A percentile compares a stretch with the other conserved stretches of the same genome.
Evolutionary conservation across 192 early-diverging fungal genomes (phyloP).

Genomic region (Kappamyces sp.): DNA sequence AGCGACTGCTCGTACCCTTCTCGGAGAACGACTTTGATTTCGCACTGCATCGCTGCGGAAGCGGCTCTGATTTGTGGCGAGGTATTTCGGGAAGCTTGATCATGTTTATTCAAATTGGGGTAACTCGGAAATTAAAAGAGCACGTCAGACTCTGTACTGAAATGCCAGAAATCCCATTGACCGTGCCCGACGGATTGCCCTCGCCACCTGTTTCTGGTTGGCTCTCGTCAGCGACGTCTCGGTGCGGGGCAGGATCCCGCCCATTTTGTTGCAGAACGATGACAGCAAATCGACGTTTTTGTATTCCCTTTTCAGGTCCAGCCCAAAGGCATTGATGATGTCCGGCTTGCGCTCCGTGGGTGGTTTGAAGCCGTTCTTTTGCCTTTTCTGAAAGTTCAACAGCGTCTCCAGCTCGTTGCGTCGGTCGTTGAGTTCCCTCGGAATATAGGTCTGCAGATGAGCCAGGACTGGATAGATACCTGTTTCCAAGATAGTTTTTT

Average conservation of each 20-base stretch:
- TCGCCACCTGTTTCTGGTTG: constrained; percentile 53
- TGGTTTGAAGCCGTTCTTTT: background rate
- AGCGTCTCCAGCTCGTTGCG: too few relatives aligned
- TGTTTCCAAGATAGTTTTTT: background rate
- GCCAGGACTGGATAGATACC: background rate
- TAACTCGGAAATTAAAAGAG: too few relatives aligned
- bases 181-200: constrained; percentile 57
- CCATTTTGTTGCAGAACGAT: constrained; percentile 56
- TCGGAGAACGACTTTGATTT: too few relatives aligned
- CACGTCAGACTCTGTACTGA: too few relatives aligned
- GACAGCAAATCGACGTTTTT: constrained; percentile 49
- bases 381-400: background rate
- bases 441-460: background rate
- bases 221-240: constrained; percentile 56
- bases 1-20: too few relatives aligned
- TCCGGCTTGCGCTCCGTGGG: background rate
- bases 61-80: too few relatives aligned
- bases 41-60: too few relatives aligned
- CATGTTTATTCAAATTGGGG: too few relatives aligned
- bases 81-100: too few relatives aligned
- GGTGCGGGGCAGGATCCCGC: constrained; percentile 54
- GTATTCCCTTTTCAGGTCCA: background rate
- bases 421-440: too few relatives aligned
- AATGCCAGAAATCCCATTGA: constrained; percentile 20
- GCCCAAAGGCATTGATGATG: constrained; percentile 3